Conservation (phyloP, 495 filamentous ascomycete species). For the Talaromyces adpressus region DNA sequence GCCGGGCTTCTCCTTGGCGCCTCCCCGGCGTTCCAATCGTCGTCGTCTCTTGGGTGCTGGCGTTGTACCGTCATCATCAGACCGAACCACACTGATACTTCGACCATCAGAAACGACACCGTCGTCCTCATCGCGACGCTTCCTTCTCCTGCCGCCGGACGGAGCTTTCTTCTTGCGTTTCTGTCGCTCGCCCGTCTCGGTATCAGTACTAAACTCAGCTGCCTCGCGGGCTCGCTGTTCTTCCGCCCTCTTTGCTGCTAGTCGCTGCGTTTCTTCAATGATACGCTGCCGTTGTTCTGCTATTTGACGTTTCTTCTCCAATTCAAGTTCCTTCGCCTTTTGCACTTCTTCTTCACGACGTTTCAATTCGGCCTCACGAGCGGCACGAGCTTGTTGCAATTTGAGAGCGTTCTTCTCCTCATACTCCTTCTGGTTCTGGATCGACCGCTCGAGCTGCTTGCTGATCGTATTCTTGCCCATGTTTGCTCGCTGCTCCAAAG, state of each 20-base stretch:
- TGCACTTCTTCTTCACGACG: slow-evolving; percentile 65
- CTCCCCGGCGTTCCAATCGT: slow-evolving; percentile 45
- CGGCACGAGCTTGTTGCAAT: slow-evolving; percentile 64
- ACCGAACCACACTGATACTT: slow-evolving; percentile 23
- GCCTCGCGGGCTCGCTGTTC: slow-evolving; percentile 63
- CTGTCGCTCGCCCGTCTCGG: slow-evolving; percentile 67
- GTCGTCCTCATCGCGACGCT: slow-evolving; percentile 52
- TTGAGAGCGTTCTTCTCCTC: slow-evolving; percentile 88
- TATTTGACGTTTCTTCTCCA: slow-evolving; percentile 67
- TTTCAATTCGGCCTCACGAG: slow-evolving; percentile 68
- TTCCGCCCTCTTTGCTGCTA: slow-evolving; percentile 61
- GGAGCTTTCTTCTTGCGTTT: slow-evolving; percentile 58
- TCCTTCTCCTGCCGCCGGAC: slow-evolving; percentile 47
- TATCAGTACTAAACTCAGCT: slow-evolving; percentile 67
- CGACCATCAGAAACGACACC: slow-evolving; percentile 28
- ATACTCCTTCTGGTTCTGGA: slow-evolving; percentile 80
- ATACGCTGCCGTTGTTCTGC: slow-evolving; percentile 75
- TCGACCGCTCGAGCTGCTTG: slow-evolving; percentile 77
- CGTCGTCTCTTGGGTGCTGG: slow-evolving; percentile 43
- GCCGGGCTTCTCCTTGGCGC: slow-evolving; percentile 46
- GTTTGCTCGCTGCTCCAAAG: slow-evolving; percentile 89
- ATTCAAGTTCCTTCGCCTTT: slow-evolving; percentile 56
- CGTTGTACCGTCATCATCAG: slow-evolving; percentile 21
- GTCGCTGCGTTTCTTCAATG: slow-evolving; percentile 62
- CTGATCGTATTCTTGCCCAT: slow-evolving; percentile 94